Percentiles rank a stretch among this genome's conserved stretches.
phyloP scores from a whole-genome alignment of 495 filamentous ascomycete species.

The Mytilinidion resinicola region DNA sequence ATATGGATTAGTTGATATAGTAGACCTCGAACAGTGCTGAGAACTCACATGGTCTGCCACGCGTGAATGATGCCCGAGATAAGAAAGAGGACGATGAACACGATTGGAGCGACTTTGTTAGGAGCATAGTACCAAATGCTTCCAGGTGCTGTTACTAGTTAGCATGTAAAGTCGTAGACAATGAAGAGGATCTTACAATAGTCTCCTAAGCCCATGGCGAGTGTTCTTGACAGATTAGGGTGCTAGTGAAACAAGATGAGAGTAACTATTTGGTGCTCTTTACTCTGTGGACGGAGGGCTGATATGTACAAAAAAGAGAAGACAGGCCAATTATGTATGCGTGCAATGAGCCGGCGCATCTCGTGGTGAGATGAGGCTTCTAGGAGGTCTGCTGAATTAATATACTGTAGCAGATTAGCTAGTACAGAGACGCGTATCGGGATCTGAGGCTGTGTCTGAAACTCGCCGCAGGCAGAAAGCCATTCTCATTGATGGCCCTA shows the following conservation, averaged over 20 bases:
- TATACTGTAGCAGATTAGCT: too few species aligned
- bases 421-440: too few species aligned
- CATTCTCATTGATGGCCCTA: too few species aligned
- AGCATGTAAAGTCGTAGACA: not conserved
- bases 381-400: too few species aligned
- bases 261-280: not conserved
- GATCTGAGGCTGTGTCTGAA: too few species aligned
- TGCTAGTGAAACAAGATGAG: not conserved
- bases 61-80: slow-evolving; percentile 52
- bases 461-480: too few species aligned
- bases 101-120: slow-evolving; percentile 63
- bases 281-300: not conserved
- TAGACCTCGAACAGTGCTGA: not conserved
- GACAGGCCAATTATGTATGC: too few species aligned
- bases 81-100: slow-evolving; percentile 59
- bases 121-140: slow-evolving; percentile 69
- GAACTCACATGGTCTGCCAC: slow-evolving; percentile 57
- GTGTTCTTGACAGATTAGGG: not conserved
- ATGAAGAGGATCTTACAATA: slow-evolving; percentile 12
- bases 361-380: too few species aligned
- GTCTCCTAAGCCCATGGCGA: slow-evolving; percentile 20
- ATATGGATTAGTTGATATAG: not conserved
- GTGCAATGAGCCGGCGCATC: not conserved
- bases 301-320: not conserved
- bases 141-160: slow-evolving; percentile 13